Percentiles rank a stretch among this genome's conserved stretches.
phyloP scores from a whole-genome alignment of 371 early-diverging fungal genomes.

The Mucor piriformis region DNA sequence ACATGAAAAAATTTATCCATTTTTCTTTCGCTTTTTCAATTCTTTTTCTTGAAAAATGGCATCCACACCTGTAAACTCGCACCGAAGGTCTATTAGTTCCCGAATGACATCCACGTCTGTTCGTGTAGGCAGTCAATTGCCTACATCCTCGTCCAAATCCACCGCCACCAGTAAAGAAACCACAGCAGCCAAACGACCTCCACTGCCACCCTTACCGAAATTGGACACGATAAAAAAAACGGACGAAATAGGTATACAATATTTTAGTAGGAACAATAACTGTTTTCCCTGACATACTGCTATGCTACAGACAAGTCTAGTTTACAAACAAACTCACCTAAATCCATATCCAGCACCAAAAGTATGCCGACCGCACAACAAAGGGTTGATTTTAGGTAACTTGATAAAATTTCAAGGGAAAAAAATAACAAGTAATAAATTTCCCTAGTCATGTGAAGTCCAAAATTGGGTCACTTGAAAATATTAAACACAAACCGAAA shows the following conservation, averaged over 20 bases:
- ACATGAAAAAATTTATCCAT: background rate
- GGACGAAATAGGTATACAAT: background rate
- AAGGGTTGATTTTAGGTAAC: slow-evolving; percentile 11
- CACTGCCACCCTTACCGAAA: background rate
- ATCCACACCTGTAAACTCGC: slow-evolving; percentile 1
- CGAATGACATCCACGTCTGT: slow-evolving; percentile 18
- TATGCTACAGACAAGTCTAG: background rate
- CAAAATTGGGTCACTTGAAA: slow-evolving; percentile 29
- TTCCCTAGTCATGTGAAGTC: slow-evolving; percentile 18
- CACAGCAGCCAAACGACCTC: background rate
- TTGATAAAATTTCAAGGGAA: background rate
- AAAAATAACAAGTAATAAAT: background rate
- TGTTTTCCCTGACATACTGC: background rate
- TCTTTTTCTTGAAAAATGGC: background rate
- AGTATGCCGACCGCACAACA: background rate
- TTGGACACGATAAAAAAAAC: background rate
- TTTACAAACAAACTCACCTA: background rate
- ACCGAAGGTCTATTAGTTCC: background rate
- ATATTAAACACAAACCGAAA: slow-evolving; percentile 27
- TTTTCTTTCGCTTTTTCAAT: background rate
- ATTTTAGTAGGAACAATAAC: background rate
- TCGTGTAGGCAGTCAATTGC: slow-evolving; percentile 9
- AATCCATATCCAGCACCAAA: background rate
- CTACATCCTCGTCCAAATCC: background rate
- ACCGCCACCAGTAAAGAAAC: background rate